Percentiles rank a stretch among this genome's conserved stretches.
Evolutionary conservation across 352 stramenopile species (phyloP).

Genomic region (Thalassiosira delicatula): DNA sequence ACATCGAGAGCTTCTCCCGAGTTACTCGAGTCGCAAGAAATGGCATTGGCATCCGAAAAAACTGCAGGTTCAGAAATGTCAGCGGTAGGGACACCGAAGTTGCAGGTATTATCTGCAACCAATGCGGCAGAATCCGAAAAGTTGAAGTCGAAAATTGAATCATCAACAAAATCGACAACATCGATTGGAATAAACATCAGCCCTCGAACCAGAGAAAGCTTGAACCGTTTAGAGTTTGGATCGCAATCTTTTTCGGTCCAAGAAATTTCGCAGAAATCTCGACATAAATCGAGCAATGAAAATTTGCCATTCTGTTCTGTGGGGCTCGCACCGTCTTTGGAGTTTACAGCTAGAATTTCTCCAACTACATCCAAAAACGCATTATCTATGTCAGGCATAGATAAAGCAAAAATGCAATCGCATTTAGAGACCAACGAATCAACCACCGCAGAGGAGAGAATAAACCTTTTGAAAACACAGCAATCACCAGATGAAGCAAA

Average conservation of each 20-base stretch:
- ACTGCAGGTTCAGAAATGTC: too few relatives aligned
- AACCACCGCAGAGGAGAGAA: not conserved
- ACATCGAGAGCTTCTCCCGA: not conserved
- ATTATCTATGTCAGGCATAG: not conserved
- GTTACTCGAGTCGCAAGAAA: not conserved
- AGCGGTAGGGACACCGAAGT: not conserved
- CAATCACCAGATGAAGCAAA: not conserved
- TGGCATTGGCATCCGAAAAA: not conserved
- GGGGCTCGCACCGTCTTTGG: slow-evolving; percentile 20
- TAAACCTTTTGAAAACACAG: not conserved
- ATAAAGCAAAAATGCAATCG: not conserved
- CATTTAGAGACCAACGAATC: not conserved
- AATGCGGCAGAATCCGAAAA: not conserved
- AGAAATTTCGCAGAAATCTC: slow-evolving; percentile 28
- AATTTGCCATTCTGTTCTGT: slow-evolving; percentile 11
- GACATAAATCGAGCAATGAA: not conserved
- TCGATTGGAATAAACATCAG: slow-evolving; percentile 14
- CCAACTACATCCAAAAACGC: not conserved
- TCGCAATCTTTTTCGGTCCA: slow-evolving; percentile 57
- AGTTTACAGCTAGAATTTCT: not conserved
- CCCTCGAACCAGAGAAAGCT: slow-evolving; percentile 40
- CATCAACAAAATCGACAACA: not conserved
- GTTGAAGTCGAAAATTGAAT: too few relatives aligned
- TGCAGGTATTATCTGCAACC: not conserved
- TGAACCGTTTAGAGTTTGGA: slow-evolving; percentile 44